A percentile compares a stretch with the other conserved stretches of the same genome.
Evolutionary conservation across 2,329 filamentous ascomycete species (phyloP).

Genomic region (Penicillium italicum): DNA sequence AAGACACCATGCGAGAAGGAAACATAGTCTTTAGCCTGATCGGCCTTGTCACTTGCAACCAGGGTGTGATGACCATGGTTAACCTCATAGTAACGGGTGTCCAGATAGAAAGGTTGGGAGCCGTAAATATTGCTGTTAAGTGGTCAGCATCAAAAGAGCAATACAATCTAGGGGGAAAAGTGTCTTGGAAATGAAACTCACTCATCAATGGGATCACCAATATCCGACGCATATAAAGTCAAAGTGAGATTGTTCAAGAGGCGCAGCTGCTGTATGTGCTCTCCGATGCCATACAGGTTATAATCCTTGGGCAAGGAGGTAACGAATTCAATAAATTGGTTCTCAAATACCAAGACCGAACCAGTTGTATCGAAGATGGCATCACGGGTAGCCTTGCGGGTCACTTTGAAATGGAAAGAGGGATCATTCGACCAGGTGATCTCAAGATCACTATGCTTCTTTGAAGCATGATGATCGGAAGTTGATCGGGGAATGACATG

Average conservation of each 20-base stretch:
- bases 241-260: constrained; percentile 71
- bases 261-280: constrained; percentile 66
- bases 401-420: constrained; percentile 56
- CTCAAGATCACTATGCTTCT: constrained; percentile 44
- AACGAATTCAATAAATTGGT: constrained; percentile 73
- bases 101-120: constrained; percentile 72
- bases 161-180: background rate
- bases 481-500: constrained; percentile 58
- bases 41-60: constrained; percentile 52
- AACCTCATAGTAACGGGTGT: constrained; percentile 69
- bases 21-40: constrained; percentile 54
- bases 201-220: constrained; percentile 53
- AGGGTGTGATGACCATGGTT: constrained; percentile 51
- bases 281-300: constrained; percentile 72
- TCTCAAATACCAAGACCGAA: constrained; percentile 65
- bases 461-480: constrained; percentile 41
- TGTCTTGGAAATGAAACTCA: constrained; percentile 18
- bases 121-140: constrained; percentile 64
- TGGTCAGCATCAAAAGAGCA: background rate
- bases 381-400: constrained; percentile 59
- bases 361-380: constrained; percentile 65
- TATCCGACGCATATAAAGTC: constrained; percentile 66
- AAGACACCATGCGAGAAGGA: constrained; percentile 75
- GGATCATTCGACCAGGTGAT: constrained; percentile 57
- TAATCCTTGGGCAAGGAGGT: constrained; percentile 65